Evolutionary conservation across 495 filamentous ascomycete species (phyloP).

Genomic region (Trichoderma gamsii): DNA sequence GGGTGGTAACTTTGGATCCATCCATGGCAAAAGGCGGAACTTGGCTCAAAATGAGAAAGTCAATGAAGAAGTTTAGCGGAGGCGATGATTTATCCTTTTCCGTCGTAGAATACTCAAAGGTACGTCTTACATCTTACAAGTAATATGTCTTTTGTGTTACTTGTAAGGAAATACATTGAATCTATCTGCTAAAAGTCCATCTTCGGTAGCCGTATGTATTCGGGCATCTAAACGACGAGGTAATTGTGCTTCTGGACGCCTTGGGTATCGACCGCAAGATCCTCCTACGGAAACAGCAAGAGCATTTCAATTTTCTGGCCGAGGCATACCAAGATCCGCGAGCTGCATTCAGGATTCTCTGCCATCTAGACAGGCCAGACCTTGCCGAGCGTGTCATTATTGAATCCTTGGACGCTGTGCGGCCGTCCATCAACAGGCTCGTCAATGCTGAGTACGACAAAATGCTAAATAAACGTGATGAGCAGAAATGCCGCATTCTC

Average conservation of each 20-base stretch:
- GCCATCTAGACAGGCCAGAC: constrained; percentile 33
- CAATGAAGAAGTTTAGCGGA: constrained; percentile 47
- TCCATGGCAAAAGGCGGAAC: constrained; percentile 27
- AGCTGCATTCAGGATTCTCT: constrained; percentile 40
- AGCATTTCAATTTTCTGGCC: constrained; percentile 38
- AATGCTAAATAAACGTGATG: constrained; percentile 43
- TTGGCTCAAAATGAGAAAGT: constrained; percentile 40
- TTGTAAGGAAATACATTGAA: neutral
- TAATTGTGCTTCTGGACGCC: constrained; percentile 39
- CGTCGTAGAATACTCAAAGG: constrained; percentile 45
- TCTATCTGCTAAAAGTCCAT: neutral
- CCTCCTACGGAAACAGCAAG: constrained; percentile 39
- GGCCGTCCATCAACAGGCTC: constrained; percentile 27
- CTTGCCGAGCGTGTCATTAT: constrained; percentile 43
- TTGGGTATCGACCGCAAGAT: constrained; percentile 34
- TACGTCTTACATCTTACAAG: constrained; percentile 16
- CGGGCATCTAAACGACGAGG: constrained; percentile 47
- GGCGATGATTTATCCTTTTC: constrained; percentile 39
- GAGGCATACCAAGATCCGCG: constrained; percentile 27
- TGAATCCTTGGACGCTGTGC: constrained; percentile 35
- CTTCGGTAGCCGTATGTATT: constrained; percentile 38
- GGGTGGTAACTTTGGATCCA: constrained; percentile 43
- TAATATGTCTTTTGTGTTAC: neutral
- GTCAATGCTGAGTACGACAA: constrained; percentile 36
- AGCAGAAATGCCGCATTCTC: constrained; percentile 42